A percentile compares a stretch with the other conserved stretches of the same genome.
Evolutionary conservation across 345 rosid species (phyloP).

Genomic region (Camelina hispida): DNA sequence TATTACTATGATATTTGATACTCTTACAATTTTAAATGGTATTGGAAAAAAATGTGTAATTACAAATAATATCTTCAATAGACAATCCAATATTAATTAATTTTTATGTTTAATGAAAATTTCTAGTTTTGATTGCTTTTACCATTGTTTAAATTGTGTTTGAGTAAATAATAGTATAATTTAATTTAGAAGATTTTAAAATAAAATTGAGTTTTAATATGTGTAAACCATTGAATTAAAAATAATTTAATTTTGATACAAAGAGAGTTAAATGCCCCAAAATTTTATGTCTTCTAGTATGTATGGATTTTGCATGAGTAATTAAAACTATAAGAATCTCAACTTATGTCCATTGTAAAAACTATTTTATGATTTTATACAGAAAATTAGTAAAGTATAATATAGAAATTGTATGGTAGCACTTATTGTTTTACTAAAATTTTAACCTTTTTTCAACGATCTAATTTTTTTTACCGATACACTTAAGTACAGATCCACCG

Average conservation of each 20-base stretch:
- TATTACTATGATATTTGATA: not conserved
- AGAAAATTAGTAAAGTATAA: not conserved
- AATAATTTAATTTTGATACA: too few species aligned
- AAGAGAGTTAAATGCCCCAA: not conserved
- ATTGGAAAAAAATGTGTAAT: not conserved
- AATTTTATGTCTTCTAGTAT: not conserved
- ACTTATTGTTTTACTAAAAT: not conserved
- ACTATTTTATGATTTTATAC: not conserved
- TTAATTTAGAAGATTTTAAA: not conserved
- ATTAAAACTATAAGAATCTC: not conserved
- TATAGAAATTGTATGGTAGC: not conserved
- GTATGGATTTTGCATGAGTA: not conserved
- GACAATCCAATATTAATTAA: not conserved
- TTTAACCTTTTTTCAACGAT: not conserved
- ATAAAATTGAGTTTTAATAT: not conserved
- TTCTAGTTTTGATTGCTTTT: not conserved
- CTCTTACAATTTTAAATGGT: too few species aligned
- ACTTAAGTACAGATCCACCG: not conserved
- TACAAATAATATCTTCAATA: too few species aligned
- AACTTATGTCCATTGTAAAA: not conserved
- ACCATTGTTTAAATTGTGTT: not conserved
- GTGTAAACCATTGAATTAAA: not conserved
- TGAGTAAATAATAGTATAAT: not conserved
- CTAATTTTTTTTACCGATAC: not conserved
- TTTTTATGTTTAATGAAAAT: not conserved